A percentile compares a stretch with the other conserved stretches of the same genome.
phyloP scores from a whole-genome alignment of 257 asterid species.

The Linderniella brevidens region DNA sequence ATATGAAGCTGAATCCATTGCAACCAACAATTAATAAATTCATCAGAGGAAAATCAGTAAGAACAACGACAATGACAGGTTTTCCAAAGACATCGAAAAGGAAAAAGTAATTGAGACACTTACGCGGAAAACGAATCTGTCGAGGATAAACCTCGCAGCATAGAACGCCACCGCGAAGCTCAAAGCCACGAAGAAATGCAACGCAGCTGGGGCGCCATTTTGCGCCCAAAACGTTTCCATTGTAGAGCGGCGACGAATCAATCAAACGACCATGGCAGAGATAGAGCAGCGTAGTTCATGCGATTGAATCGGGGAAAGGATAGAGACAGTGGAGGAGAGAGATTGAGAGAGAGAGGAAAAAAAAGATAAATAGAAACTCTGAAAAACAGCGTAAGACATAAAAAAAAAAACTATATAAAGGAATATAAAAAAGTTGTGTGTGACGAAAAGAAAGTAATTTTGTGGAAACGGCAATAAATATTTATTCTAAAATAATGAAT shows the following conservation, averaged over 20 bases:
- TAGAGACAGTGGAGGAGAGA: too few relatives aligned
- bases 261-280: conserved; percentile 8
- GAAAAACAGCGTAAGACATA: too few relatives aligned
- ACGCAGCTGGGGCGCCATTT: conserved; percentile 29
- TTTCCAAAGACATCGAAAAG: background rate
- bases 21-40: too few relatives aligned
- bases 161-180: conserved; percentile 42
- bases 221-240: conserved; percentile 47
- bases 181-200: conserved; percentile 36
- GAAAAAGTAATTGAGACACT: conserved; percentile 12
- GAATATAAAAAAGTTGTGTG: too few relatives aligned
- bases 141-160: conserved; percentile 57
- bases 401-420: too few relatives aligned
- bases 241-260: conserved; percentile 11
- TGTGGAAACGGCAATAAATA: too few relatives aligned
- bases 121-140: conserved; percentile 64
- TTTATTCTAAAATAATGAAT: too few relatives aligned
- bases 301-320: too few relatives aligned
- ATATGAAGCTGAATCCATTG: too few relatives aligned
- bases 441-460: too few relatives aligned
- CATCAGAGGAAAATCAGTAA: background rate
- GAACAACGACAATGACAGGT: background rate
- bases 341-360: too few relatives aligned
- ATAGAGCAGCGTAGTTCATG: background rate
- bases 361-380: too few relatives aligned